phyloP scores from a whole-genome alignment of 306 rosid genomes.

The Trifolium dubium region DNA sequence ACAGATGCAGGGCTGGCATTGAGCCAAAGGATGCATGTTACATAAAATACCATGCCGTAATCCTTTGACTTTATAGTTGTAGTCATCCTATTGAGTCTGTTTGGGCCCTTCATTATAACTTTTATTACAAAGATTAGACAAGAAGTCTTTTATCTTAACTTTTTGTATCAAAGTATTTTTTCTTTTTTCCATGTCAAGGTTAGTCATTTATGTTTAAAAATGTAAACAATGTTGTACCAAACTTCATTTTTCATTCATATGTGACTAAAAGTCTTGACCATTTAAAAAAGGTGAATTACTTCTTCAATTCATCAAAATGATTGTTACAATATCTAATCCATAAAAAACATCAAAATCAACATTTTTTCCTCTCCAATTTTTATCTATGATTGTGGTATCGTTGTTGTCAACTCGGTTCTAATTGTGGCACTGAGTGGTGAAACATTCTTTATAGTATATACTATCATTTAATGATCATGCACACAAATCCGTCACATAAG shows the following conservation, averaged over 20 bases:
- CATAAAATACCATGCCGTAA: neutral
- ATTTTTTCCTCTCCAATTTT: neutral
- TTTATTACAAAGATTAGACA: too few species aligned
- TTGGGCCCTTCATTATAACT: constrained; percentile 13
- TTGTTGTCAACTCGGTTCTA: constrained; percentile 6
- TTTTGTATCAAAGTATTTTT: neutral
- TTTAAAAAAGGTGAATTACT: neutral
- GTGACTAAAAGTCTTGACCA: neutral
- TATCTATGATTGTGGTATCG: neutral
- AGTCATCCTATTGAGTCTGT: neutral
- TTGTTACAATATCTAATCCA: neutral
- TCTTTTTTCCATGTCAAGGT: neutral
- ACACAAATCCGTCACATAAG: neutral
- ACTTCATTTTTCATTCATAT: neutral
- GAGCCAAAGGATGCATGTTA: neutral
- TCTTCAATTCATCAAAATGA: neutral
- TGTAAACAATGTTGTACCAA: neutral
- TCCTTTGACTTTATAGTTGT: neutral
- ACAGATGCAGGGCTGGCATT: constrained; percentile 8
- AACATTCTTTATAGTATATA: neutral
- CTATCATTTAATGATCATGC: neutral
- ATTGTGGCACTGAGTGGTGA: neutral
- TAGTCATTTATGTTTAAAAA: neutral
- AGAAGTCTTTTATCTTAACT: neutral
- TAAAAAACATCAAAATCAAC: neutral